Evolutionary conservation across 345 rosid species (phyloP).

Genomic region (Camelina laxa): DNA sequence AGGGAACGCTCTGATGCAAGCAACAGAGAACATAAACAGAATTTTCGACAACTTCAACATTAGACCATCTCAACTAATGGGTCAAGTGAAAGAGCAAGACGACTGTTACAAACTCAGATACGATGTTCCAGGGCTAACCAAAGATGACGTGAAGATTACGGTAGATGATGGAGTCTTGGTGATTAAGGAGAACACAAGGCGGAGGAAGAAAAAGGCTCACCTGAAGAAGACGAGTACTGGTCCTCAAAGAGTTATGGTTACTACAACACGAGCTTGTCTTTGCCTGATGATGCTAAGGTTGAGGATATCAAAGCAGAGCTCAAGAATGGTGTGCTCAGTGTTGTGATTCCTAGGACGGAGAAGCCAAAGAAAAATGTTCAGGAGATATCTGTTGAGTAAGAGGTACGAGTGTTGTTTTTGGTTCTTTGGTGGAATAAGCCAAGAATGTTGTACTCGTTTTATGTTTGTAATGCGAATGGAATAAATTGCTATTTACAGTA

Average conservation of each 20-base stretch:
- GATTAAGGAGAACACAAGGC: conserved; percentile 76
- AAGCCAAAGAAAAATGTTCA: conserved; percentile 55
- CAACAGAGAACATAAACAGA: conserved; percentile 76
- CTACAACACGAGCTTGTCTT: conserved; percentile 63
- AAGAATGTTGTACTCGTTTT: background rate
- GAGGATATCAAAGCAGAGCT: conserved; percentile 80
- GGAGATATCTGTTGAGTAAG: conserved; percentile 52
- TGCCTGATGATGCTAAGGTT: conserved; percentile 78
- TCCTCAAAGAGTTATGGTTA: conserved; percentile 60
- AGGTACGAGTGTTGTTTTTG: conserved; percentile 1
- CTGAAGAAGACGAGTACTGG: conserved; percentile 49
- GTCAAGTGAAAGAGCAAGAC: conserved; percentile 67
- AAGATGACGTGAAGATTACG: conserved; percentile 76
- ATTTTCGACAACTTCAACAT: conserved; percentile 58
- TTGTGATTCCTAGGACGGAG: conserved; percentile 64
- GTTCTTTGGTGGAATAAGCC: background rate
- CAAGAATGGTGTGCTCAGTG: conserved; percentile 68
- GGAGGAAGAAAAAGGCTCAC: conserved; percentile 56
- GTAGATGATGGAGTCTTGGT: conserved; percentile 65
- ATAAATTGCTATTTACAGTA: background rate
- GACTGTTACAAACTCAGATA: conserved; percentile 71
- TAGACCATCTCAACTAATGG: conserved; percentile 58
- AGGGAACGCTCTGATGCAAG: conserved; percentile 77
- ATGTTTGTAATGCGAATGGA: background rate
- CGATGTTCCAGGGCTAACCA: conserved; percentile 77